These are phyloP conservation scores for Trichophaea hybrida DNA, from an alignment of 2,329 filamentous ascomycete genomes.

Conservation along the genomic window DNA sequence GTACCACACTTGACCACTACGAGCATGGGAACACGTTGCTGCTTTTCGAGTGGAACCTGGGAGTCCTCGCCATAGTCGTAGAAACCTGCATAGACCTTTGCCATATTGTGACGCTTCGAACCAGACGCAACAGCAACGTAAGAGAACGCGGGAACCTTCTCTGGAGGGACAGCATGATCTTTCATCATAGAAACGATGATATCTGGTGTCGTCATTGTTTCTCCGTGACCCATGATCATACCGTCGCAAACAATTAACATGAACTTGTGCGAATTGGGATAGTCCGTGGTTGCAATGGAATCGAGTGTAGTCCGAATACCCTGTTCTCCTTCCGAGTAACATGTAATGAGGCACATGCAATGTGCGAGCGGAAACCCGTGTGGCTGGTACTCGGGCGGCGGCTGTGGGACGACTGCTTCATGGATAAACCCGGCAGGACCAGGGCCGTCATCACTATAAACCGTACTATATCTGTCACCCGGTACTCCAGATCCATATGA, in stretches of 20 bases:
- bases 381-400: constrained; percentile 91
- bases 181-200: constrained; percentile 88
- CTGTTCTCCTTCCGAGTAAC: constrained; percentile 89
- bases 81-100: constrained; percentile 94
- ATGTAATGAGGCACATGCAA: constrained; percentile 84
- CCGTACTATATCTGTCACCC: constrained; percentile 9
- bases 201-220: constrained; percentile 68
- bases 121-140: constrained; percentile 94
- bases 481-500: constrained; percentile 30
- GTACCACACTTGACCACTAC: constrained; percentile 91
- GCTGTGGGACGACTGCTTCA: constrained; percentile 87
- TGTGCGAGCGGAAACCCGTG: constrained; percentile 93
- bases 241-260: constrained; percentile 95
- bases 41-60: constrained; percentile 65
- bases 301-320: constrained; percentile 88
- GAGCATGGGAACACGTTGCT: constrained; percentile 97
- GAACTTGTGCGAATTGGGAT: constrained; percentile 96
- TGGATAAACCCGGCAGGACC: constrained; percentile 93
- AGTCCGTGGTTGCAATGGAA: constrained; percentile 93
- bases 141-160: constrained; percentile 79
- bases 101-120: constrained; percentile 98
- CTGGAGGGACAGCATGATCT: constrained; percentile 62
- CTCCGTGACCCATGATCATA: constrained; percentile 90
- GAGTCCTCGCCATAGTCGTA: constrained; percentile 87
- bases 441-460: constrained; percentile 42